A percentile compares a stretch with the other conserved stretches of the same genome.
These are phyloP conservation scores for Nectriaceae sp. DNA, from an alignment of 2,329 filamentous ascomycete species.

Conservation along the genomic window DNA sequence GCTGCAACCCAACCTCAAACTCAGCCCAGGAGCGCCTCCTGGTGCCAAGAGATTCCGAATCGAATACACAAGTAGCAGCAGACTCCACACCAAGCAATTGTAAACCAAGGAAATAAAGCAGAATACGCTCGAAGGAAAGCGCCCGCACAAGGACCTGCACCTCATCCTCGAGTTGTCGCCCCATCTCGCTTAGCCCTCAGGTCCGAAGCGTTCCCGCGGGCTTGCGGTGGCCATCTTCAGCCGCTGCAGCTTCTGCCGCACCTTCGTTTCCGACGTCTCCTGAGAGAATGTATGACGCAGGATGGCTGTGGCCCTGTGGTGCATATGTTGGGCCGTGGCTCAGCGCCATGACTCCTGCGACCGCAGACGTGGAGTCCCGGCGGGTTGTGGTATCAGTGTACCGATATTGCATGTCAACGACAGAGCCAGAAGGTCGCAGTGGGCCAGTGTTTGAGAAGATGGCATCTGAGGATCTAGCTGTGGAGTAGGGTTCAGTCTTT, in stretches of 20 bases:
- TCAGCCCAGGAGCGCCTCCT: neutral
- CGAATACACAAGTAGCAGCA: neutral
- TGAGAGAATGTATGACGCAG: conserved; percentile 22
- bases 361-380: neutral
- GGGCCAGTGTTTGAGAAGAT: conserved; percentile 14
- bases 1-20: neutral
- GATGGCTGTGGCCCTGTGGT: conserved; percentile 10
- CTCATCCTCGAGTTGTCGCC: neutral
- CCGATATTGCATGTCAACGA: conserved; percentile 31
- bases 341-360: neutral
- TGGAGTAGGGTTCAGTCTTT: conserved; percentile 22
- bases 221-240: conserved; percentile 20
- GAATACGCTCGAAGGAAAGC: neutral
- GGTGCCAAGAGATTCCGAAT: neutral
- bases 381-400: conserved; percentile 32
- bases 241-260: neutral
- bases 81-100: neutral
- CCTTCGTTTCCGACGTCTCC: conserved; percentile 14
- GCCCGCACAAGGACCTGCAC: neutral
- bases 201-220: conserved; percentile 14
- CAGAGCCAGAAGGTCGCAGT: conserved; percentile 5
- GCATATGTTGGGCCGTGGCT: conserved; percentile 9
- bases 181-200: conserved; percentile 6
- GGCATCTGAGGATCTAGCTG: conserved; percentile 15
- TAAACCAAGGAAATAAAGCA: neutral